Conservation (phyloP, 805 yeast species). For the Ogataea corticis region DNA sequence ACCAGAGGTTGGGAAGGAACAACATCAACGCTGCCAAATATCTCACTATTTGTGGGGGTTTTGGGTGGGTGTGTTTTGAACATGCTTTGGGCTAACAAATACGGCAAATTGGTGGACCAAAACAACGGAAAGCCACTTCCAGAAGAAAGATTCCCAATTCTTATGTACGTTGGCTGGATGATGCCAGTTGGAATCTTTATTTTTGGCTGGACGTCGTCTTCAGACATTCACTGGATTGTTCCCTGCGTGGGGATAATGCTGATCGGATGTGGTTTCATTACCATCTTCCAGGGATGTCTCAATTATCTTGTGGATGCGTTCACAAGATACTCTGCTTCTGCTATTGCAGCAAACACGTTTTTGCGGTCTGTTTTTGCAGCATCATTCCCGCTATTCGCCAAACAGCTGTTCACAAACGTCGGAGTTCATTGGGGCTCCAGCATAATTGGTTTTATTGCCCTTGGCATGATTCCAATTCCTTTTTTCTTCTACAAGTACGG, state of each 20-base stretch:
- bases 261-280: slow-evolving; percentile 58
- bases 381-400: slow-evolving; percentile 63
- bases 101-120: slow-evolving; percentile 11
- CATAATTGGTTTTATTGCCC: slow-evolving; percentile 56
- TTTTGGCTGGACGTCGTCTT: slow-evolving; percentile 60
- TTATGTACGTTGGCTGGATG: slow-evolving; percentile 52
- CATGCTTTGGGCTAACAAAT: slow-evolving; percentile 32
- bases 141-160: slow-evolving; percentile 56
- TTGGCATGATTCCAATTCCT: slow-evolving; percentile 66
- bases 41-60: slow-evolving; percentile 41
- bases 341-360: slow-evolving; percentile 44
- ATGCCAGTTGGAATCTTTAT: slow-evolving; percentile 64
- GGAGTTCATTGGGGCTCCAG: slow-evolving; percentile 76
- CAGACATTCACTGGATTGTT: slow-evolving; percentile 49
- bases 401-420: slow-evolving; percentile 51
- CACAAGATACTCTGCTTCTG: slow-evolving; percentile 66
- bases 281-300: slow-evolving; percentile 68
- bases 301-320: slow-evolving; percentile 72
- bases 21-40: slow-evolving; percentile 35
- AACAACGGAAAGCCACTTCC: slow-evolving; percentile 53
- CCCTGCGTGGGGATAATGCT: slow-evolving; percentile 60
- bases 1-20: slow-evolving; percentile 36
- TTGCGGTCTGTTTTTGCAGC: slow-evolving; percentile 64
- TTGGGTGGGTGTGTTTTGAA: slow-evolving; percentile 33
- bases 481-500: slow-evolving; percentile 57